These are phyloP conservation scores for Theobroma cacao DNA, from an alignment of 345 rosid species.

Conservation along the genomic window DNA sequence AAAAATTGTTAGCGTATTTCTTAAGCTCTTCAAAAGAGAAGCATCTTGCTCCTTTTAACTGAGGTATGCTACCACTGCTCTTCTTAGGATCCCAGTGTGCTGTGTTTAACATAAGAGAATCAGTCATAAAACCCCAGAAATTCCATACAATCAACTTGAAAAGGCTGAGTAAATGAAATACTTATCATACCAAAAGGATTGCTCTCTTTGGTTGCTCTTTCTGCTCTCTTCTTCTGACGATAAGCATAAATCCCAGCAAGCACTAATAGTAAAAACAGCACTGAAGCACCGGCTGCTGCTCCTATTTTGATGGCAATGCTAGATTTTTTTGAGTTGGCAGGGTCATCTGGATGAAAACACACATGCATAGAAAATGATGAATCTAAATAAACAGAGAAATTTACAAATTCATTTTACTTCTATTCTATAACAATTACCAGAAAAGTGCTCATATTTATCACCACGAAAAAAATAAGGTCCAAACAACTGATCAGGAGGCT, in stretches of 20 bases:
- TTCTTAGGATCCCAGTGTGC: constrained; percentile 65
- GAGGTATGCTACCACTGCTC: constrained; percentile 61
- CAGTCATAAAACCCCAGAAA: background rate
- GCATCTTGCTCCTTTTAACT: constrained; percentile 70
- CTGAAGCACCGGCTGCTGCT: constrained; percentile 57
- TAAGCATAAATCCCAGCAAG: constrained; percentile 68
- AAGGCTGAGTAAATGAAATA: background rate
- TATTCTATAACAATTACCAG: constrained; percentile 37
- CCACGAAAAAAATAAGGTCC: constrained; percentile 66
- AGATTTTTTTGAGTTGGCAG: constrained; percentile 26
- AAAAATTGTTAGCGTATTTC: constrained; percentile 65
- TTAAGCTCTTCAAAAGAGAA: constrained; percentile 74
- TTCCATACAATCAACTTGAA: background rate
- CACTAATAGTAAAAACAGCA: constrained; percentile 48
- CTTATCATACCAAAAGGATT: constrained; percentile 66
- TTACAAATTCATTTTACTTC: background rate
- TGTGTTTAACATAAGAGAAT: constrained; percentile 26
- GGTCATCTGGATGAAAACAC: constrained; percentile 14
- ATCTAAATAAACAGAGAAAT: constrained; percentile 9
- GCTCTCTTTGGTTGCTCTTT: constrained; percentile 52
- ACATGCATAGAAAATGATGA: background rate
- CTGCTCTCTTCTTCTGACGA: constrained; percentile 72
- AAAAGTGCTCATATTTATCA: constrained; percentile 32
- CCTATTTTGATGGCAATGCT: constrained; percentile 56
- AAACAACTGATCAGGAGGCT: constrained; percentile 43